Evolutionary conservation across 1,284 basidiomycete genomes (phyloP), one percentile per base, ranked within the genome.

Genomic region (Schizophyllum commune): DNA sequence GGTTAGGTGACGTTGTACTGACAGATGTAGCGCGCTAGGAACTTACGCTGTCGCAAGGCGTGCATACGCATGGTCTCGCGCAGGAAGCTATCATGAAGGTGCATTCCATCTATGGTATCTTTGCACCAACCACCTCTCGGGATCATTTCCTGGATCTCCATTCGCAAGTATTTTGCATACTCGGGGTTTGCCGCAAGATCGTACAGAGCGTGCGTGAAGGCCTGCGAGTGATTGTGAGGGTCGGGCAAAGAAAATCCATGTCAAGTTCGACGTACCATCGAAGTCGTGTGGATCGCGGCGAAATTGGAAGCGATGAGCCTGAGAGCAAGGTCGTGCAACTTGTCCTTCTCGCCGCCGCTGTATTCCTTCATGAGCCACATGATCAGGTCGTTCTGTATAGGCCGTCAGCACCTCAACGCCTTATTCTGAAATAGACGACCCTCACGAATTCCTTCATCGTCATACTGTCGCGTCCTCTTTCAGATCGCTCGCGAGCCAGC

Each of bases 81-180:
- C 60, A 79, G 32, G 64, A 78, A 76, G 61, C 77, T 79, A 62
- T 79, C 77, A 6, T 76, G 57, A 60, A 73, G 72, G 57, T 63
- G 64, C 75, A 78, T 72, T 54, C 71, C 73, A 22, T 62, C 63
- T 60, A 79, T 63, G 1, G 72, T 71, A 0, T 58, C 63, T 62
- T 76, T 76, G 5, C 71, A 74, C 76, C 77, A 77, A 0, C 77
- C 76, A 4, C 73, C 65, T 52, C 70, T 64, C 8, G 60, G 60
- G 6, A 74, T 61, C 20, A 72, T 61, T 0, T 60, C 21, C 53
- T 74, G 69, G 6, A 76, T 67, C 61, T 79, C 78, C 57, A 75
- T 71, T 1, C 77, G 72, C 27, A 79, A 65, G 5, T 72, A 70
- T 8, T 61, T 62, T 17, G 71, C 62, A 55, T 72, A 72, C 60